These are phyloP conservation scores for Phalaenopsis aphrodite DNA, from an alignment of 106 monocot genomes.

Conservation along the genomic window DNA sequence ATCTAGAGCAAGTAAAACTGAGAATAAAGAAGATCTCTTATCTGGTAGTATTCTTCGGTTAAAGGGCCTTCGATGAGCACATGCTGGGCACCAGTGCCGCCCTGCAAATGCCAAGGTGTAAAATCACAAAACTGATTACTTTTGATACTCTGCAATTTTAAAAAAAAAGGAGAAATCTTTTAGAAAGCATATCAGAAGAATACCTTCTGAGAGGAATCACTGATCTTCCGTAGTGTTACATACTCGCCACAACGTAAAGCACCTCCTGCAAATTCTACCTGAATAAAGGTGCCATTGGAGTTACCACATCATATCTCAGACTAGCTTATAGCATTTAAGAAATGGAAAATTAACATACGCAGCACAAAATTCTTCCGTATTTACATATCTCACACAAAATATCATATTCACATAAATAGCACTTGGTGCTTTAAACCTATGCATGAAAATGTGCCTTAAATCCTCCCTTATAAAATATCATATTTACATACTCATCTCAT, in stretches of 20 bases:
- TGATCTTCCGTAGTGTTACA: slow-evolving; percentile 76
- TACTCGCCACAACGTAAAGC: slow-evolving; percentile 88
- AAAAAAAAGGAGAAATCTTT: not conserved
- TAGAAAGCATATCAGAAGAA: not conserved
- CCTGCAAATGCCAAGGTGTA: slow-evolving; percentile 20
- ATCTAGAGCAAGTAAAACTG: slow-evolving; percentile 78
- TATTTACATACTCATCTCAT: too few relatives aligned
- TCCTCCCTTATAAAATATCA: too few relatives aligned
- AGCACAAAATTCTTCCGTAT: too few relatives aligned
- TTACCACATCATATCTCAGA: not conserved
- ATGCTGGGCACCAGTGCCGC: slow-evolving; percentile 66
- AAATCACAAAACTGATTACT: not conserved
- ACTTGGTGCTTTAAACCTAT: too few relatives aligned
- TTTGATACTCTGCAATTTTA: not conserved
- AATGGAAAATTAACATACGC: not conserved
- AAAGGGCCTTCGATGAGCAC: slow-evolving; percentile 90
- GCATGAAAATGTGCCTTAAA: too few relatives aligned
- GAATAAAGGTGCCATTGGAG: not conserved
- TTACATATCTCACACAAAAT: too few relatives aligned
- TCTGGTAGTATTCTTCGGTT: slow-evolving; percentile 90
- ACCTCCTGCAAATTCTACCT: slow-evolving; percentile 94
- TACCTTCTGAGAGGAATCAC: slow-evolving; percentile 77
- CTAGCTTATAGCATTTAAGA: not conserved
- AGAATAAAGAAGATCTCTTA: slow-evolving; percentile 83
- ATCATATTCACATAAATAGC: too few relatives aligned